These are phyloP conservation scores for Colletotrichum acutatum DNA, from an alignment of 2,329 filamentous ascomycete genomes.

Conservation along the genomic window DNA sequence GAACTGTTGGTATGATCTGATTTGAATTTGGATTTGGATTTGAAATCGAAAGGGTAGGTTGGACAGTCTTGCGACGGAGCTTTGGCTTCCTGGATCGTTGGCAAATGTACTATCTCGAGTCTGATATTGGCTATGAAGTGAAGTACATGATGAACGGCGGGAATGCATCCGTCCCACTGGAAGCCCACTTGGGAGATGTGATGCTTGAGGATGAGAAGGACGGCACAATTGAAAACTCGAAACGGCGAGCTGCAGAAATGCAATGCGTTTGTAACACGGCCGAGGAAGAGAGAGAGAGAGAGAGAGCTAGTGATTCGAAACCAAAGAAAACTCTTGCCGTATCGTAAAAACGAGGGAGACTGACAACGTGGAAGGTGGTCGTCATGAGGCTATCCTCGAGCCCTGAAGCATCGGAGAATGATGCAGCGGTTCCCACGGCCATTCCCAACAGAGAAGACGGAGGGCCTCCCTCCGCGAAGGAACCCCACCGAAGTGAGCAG, in stretches of 20 bases:
- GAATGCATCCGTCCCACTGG: constrained; percentile 15
- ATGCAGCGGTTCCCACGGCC: background rate
- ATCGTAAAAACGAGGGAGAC: background rate
- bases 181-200: background rate
- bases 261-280: background rate
- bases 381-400: constrained; percentile 13
- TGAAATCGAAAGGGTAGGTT: background rate
- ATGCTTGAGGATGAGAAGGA: background rate
- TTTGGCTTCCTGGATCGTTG: background rate
- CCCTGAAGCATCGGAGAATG: constrained; percentile 4
- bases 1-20: background rate
- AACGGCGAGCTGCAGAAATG: constrained; percentile 12
- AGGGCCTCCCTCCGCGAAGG: constrained; percentile 19
- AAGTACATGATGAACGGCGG: background rate
- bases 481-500: constrained; percentile 17
- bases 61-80: constrained; percentile 1
- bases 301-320: background rate
- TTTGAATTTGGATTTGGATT: background rate
- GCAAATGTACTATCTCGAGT: background rate
- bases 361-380: background rate
- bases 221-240: background rate
- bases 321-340: background rate
- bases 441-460: constrained; percentile 13
- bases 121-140: background rate
- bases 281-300: too few relatives aligned